These are phyloP conservation scores for Potentilla sterilis DNA, from an alignment of 306 rosid genomes.

Conservation along the genomic window DNA sequence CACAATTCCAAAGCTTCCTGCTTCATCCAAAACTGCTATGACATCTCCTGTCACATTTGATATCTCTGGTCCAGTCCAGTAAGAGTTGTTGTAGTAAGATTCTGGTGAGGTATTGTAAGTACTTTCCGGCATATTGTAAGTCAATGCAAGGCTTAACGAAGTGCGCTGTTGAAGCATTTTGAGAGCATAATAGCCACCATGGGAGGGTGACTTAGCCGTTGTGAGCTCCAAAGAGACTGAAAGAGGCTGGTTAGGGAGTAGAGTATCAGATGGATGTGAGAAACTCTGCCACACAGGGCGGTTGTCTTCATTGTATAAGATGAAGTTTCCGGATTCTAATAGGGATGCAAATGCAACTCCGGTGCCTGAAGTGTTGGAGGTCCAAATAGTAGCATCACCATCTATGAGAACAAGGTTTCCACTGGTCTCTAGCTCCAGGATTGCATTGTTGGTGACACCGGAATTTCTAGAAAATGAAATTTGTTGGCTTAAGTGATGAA, in stretches of 20 bases:
- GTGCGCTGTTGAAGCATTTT: slow-evolving; percentile 90
- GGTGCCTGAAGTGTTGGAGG: slow-evolving; percentile 66
- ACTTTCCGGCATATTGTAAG: slow-evolving; percentile 63
- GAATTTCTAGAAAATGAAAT: slow-evolving; percentile 69
- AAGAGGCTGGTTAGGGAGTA: slow-evolving; percentile 85
- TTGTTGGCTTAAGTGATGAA: slow-evolving; percentile 29
- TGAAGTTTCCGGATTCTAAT: slow-evolving; percentile 83
- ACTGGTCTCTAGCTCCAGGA: slow-evolving; percentile 66
- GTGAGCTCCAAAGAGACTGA: slow-evolving; percentile 68
- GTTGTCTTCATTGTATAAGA: slow-evolving; percentile 44
- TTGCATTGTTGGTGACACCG: slow-evolving; percentile 59
- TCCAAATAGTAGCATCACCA: slow-evolving; percentile 53
- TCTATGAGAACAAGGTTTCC: slow-evolving; percentile 82
- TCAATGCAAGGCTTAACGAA: slow-evolving; percentile 71
- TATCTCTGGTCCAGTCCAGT: slow-evolving; percentile 83
- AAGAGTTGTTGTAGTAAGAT: slow-evolving; percentile 66
- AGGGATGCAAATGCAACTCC: slow-evolving; percentile 53
- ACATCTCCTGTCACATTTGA: slow-evolving; percentile 89
- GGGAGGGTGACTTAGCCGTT: slow-evolving; percentile 62
- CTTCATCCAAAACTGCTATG: slow-evolving; percentile 66
- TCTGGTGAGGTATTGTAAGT: slow-evolving; percentile 42
- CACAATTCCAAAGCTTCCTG: slow-evolving; percentile 88
- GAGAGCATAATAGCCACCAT: slow-evolving; percentile 79
- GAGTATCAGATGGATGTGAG: slow-evolving; percentile 85
- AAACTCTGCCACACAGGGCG: slow-evolving; percentile 80